phyloP scores from a whole-genome alignment of 305 asterid genomes.

The Fraxinus dipetala region DNA sequence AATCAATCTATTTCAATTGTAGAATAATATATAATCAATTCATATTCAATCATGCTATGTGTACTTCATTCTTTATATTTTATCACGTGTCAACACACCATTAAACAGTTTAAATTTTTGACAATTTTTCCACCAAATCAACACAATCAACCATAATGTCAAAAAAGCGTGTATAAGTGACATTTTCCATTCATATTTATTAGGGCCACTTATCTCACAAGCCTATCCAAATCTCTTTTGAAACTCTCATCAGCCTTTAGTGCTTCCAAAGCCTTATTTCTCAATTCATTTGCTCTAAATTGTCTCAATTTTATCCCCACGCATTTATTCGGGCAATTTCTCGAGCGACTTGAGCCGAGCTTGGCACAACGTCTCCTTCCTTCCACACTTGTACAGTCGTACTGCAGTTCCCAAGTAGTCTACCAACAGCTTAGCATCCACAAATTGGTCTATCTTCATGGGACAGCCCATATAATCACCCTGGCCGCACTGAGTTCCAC shows the following conservation, averaged over 20 bases:
- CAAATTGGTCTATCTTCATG: constrained; percentile 77
- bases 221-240: constrained; percentile 33
- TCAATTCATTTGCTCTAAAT: constrained; percentile 46
- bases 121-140: no score
- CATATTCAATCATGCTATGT: no score
- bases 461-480: constrained; percentile 72
- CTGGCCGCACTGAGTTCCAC: constrained; percentile 61
- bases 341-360: constrained; percentile 44
- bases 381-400: constrained; percentile 26
- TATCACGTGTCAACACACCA: no score
- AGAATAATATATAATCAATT: no score
- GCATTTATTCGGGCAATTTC: constrained; percentile 31
- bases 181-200: no score
- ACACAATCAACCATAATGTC: no score
- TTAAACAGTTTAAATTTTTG: no score
- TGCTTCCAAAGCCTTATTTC: constrained; percentile 43
- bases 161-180: no score
- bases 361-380: constrained; percentile 49
- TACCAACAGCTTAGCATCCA: constrained; percentile 44
- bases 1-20: no score
- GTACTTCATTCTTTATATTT: no score
- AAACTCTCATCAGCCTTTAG: constrained; percentile 49
- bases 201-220: constrained; percentile 26
- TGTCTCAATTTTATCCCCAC: constrained; percentile 21
- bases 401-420: constrained; percentile 34